Evolutionary conservation across 768 basidiomycete species (phyloP), one percentile per base, ranked within the genome.

Genomic region (Lentinula aciculospora): DNA sequence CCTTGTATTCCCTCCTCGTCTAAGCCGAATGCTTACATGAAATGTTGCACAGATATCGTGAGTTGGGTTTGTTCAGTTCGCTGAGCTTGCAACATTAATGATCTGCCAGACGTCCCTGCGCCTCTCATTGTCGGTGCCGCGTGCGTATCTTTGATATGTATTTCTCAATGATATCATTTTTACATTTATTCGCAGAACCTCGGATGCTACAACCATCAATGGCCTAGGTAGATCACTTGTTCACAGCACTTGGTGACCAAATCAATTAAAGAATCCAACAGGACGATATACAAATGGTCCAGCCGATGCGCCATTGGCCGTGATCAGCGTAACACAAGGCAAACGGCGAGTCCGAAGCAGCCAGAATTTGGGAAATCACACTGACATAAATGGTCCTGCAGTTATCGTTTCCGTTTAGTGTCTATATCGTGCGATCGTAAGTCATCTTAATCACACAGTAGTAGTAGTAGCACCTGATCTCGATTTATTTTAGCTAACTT

Each of bases 131-230:
- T 27, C 4, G 44, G 39, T 34, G 37, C 40, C 12, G 23, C 42
- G 39, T 49, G 9, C 21, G 40, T 46, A 15, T 21, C 1, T 19
- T 4, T 29, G 4, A 21, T 17, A 3, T 12, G 36, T 23, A n/a
- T 3, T 53, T 13, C 21, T 39, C 3, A 4, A 17, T 12, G 5
- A 10, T 21, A 9, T 10, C 9, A 44, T 44, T 19, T 9, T 32
- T 13, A 27, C 39, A 17, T 21, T 36, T 13, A 17, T 48, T 48
- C 32, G 23, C 34, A 62, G 61, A 34, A 46, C 50, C 12, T 17
- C 68, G 21, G 66, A 66, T 56, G 53, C 66, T 2, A 65, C 66
- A 0, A 58, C 74, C 21, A 72, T 74, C 53, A 74, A 74, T 53
- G 73, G 73, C 6, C 63, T 68, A 10, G 73, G 73, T 53, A 53